phyloP scores from a whole-genome alignment of 2,329 filamentous ascomycete species.

The Cercospora citrullina region DNA sequence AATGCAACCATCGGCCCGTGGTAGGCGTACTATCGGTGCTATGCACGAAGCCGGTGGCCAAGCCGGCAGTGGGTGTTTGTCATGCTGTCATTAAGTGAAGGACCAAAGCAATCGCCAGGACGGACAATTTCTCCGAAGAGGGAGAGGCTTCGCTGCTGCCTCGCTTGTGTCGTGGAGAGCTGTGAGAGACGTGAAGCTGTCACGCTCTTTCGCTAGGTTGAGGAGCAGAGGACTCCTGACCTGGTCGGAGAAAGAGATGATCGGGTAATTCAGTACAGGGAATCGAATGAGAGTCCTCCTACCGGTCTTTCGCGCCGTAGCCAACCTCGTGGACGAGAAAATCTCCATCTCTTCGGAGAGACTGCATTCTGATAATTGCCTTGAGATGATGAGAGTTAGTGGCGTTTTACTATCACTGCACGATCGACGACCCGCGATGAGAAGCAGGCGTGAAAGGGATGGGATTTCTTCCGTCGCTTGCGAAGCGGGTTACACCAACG shows the following conservation, averaged over 20 bases:
- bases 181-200: background rate
- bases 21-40: background rate
- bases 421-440: background rate
- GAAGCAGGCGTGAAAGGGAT: slow-evolving; percentile 2
- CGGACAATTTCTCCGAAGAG: background rate
- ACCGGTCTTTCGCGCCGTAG: background rate
- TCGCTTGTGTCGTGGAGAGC: background rate
- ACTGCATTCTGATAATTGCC: background rate
- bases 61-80: slow-evolving; percentile 4
- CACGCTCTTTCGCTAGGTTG: background rate
- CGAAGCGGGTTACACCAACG: background rate
- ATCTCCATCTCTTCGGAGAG: background rate
- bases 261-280: background rate
- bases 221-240: background rate
- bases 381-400: background rate
- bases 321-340: background rate
- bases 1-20: background rate
- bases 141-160: background rate
- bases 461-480: slow-evolving; percentile 1
- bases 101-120: background rate
- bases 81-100: background rate
- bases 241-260: background rate
- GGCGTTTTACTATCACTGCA: background rate
- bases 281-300: background rate
- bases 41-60: background rate